Base-by-base conservation (phyloP, 108 stramenopile species). In the Skeletonema menzelii region DNA sequence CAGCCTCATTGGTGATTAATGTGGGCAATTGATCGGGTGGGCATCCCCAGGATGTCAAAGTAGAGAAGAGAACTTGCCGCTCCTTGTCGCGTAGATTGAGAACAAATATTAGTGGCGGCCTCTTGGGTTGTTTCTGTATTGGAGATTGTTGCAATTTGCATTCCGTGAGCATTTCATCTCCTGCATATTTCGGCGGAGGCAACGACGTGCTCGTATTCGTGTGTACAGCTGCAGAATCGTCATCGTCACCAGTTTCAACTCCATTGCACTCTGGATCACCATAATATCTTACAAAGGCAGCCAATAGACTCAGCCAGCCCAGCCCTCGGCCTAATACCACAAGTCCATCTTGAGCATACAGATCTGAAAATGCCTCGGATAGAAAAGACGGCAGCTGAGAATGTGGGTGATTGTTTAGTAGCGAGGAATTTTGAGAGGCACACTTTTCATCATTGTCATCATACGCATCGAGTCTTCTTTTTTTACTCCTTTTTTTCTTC, bases 341-440 rank as follows among this genome's bases (percentile, higher is more conserved):
- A 26, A 98, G 76, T 7, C 98, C 98, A 73, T 98, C 98, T 62
- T 97, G 87, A 27, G 84, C 70, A 64, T 95, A 92, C 11, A 97
- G 70, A 47, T 97, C 96, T 11, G 80, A 82, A 77, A 98, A 98
- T 20, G 94, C 95, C 63, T 92, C 91, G 17, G 91, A 86, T 65
- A 95, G 78, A 69, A 90, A 95, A 27, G 86, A 69, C 2, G 94
- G 94, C 7, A 95, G 78, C 59, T 75, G 80, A 0, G 80, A 69
- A 65, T 82, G 74, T 20, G 67, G 66, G 17, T 74, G 72, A 15
- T 59, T 70, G 63, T 81, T 74, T 8, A 53, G 20, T 10, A 53
- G 49, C 22, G 49, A 53, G 1, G 49, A 22, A n/a, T n/a, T n/a
- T n/a, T 19, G 20, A 24, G 49, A n/a, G n/a, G 19, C 15, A 53